These are phyloP conservation scores for Closterium sp. DNA, from an alignment of 139 green algal genomes.

Conservation along the genomic window DNA sequence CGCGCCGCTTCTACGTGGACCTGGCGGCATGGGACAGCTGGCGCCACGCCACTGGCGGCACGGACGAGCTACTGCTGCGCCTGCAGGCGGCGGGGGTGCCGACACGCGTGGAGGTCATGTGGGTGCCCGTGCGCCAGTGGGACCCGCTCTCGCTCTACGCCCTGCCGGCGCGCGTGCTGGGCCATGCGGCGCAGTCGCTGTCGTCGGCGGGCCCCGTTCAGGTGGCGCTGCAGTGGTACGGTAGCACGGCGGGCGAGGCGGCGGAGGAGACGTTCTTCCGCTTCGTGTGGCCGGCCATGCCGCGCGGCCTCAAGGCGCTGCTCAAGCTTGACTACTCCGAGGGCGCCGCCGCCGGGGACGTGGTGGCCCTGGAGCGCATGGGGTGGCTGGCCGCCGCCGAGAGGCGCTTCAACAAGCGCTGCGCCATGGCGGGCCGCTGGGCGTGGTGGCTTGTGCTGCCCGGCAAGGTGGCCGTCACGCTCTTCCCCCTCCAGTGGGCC, in stretches of 20 bases:
- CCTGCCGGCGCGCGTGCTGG: slow-evolving; percentile 6
- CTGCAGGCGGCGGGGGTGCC: slow-evolving; percentile 4
- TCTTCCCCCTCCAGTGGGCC: slow-evolving; percentile 12
- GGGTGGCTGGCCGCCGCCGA: slow-evolving; percentile 4
- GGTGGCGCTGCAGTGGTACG: slow-evolving; percentile 23
- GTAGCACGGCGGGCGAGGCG: slow-evolving; percentile 3
- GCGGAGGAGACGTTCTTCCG: slow-evolving; percentile 34
- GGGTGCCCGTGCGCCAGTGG: slow-evolving; percentile 27
- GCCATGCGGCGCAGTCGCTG: not conserved
- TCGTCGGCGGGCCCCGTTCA: not conserved
- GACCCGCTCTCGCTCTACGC: not conserved
- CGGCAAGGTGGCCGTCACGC: not conserved
- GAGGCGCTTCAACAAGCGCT: slow-evolving; percentile 1
- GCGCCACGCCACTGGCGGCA: slow-evolving; percentile 4
- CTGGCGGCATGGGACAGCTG: not conserved
- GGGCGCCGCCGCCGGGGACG: not conserved
- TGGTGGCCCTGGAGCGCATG: not conserved
- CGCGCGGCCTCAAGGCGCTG: not conserved
- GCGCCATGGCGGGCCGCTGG: not conserved
- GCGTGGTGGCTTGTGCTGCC: slow-evolving; percentile 28
- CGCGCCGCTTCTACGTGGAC: slow-evolving; percentile 25
- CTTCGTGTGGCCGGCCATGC: slow-evolving; percentile 25
- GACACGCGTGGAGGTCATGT: slow-evolving; percentile 21
- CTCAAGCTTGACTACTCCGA: slow-evolving; percentile 14
- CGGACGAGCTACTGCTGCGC: not conserved